Evolutionary conservation across 495 filamentous ascomycete species (phyloP), one percentile per base, ranked within the genome.

Genomic region (Aspergillus kassunensis): DNA sequence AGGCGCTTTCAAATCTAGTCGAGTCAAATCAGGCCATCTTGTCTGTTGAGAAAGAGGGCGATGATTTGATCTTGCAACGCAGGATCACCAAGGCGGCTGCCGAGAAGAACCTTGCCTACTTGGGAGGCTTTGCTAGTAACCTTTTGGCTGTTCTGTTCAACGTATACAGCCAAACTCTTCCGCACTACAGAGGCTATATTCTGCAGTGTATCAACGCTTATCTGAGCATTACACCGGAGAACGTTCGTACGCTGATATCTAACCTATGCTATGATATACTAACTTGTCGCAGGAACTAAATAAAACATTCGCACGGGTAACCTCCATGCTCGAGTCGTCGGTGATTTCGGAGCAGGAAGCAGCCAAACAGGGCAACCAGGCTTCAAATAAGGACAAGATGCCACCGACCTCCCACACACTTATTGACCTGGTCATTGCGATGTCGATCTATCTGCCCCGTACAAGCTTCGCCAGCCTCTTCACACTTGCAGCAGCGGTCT

Each of bases 81-180:
- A 78, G 90, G 43, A 81, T 95, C 31, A 83, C 87, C 16, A 91
- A 88, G 72, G 79, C 67, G 27, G 75, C 80, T 29, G 93, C 93
- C 0, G 67, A 80, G 62, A 80, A 83, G 66, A 95, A 96, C 62
- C 68, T 97, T 33, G 74, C 80, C 19, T 86, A 95, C 65, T 76
- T 98, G 9, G 81, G 87, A 4, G 63, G 66, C 4, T 91, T 95
- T 65, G 80, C 92, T 7, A 83, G 87, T 43, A 97, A 98, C 55
- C 64, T 97, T 57, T 79, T 98, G 23, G 90, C 93, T 2, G 93
- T 97, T 2, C 76, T 98, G 34, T 97, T 97, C 77, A 98, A 98
- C 63, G 92, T 97, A 21, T 98, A 97, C 72, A 95, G 87, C 62
- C 85, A 95, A 63, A 97, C 95, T 1, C 75, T 97, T 18, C 93